Percentiles rank a stretch among this genome's conserved stretches.
Evolutionary conservation across 176 grass and related monocot species (phyloP).

Genomic region (Musa troglodytarum): DNA sequence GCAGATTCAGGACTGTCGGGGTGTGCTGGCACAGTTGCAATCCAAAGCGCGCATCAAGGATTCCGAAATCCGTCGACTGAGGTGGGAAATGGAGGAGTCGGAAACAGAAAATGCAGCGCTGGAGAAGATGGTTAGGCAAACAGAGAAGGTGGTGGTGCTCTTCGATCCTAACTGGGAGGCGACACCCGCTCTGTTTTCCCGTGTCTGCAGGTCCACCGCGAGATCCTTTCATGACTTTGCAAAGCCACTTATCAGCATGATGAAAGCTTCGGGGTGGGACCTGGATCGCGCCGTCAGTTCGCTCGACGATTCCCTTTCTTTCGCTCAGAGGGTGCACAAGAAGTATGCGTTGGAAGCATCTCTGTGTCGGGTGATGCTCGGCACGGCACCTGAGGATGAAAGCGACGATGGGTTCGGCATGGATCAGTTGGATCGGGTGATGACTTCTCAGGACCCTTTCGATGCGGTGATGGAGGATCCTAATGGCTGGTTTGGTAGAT

Average conservation of each 20-base stretch:
- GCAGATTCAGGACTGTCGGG: conserved; percentile 45
- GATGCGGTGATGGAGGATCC: conserved; percentile 50
- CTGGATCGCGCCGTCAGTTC: conserved; percentile 19
- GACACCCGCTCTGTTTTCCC: conserved; percentile 34
- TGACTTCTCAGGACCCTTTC: conserved; percentile 53
- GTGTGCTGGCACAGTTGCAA: conserved; percentile 42
- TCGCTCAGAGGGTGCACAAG: conserved; percentile 43
- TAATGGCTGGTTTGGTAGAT: conserved; percentile 59
- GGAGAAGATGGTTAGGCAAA: conserved; percentile 23
- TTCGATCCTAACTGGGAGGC: conserved; percentile 19
- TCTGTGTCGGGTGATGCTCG: conserved; percentile 53
- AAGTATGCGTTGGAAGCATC: conserved; percentile 64
- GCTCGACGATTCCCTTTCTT: conserved; percentile 28
- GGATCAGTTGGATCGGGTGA: conserved; percentile 39
- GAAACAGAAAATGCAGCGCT: conserved; percentile 35
- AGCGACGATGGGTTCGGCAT: conserved; percentile 6
- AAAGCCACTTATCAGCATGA: conserved; percentile 40
- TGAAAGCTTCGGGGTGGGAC: conserved; percentile 61
- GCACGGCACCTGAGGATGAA: conserved; percentile 12
- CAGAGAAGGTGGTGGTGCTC: neutral
- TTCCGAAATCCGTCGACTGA: conserved; percentile 42
- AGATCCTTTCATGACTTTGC: conserved; percentile 64
- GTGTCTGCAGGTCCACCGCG: conserved; percentile 29
- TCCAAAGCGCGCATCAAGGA: conserved; percentile 54
- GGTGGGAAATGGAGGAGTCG: conserved; percentile 39